A percentile compares a stretch with the other conserved stretches of the same genome.
Evolutionary conservation across 108 stramenopile genomes (phyloP).

Genomic region (Skeletonema marinoi): DNA sequence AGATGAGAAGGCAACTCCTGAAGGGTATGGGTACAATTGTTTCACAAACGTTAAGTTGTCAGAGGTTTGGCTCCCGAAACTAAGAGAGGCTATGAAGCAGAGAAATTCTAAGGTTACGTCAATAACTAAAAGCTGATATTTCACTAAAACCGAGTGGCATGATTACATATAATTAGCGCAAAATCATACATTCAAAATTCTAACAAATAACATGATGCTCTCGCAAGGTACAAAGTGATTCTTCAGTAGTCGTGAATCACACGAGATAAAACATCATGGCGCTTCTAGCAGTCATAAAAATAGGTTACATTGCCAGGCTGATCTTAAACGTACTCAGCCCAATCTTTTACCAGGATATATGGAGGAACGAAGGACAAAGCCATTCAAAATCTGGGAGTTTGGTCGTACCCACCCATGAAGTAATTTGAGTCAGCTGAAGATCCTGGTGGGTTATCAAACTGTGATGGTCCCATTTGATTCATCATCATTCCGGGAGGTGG

Average conservation of each 20-base stretch:
- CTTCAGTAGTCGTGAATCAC: not conserved
- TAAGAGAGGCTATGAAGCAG: constrained; percentile 46
- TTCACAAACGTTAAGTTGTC: constrained; percentile 55
- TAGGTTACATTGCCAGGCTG: not conserved
- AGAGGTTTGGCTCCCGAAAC: constrained; percentile 52
- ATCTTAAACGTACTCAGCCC: not conserved
- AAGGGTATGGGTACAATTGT: constrained; percentile 71
- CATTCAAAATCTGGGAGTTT: not conserved
- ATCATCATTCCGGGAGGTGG: not conserved
- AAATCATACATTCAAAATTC: not conserved
- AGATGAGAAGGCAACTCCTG: constrained; percentile 30
- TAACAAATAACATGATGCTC: not conserved
- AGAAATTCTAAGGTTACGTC: constrained; percentile 9
- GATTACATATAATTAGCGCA: constrained; percentile 1
- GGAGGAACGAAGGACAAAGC: not conserved
- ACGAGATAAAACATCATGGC: not conserved
- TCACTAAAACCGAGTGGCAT: not conserved
- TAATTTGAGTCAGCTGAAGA: not conserved
- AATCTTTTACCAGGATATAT: not conserved
- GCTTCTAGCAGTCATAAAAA: constrained; percentile 1
- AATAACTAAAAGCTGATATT: not conserved
- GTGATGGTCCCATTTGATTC: not conserved
- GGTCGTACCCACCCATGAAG: constrained; percentile 3
- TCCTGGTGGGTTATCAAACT: not conserved
- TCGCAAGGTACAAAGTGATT: not conserved